Percentiles rank a stretch among this genome's conserved stretches.
Conservation (phyloP, 1,139 yeast genomes). For the Candida gigantensis region DNA sequence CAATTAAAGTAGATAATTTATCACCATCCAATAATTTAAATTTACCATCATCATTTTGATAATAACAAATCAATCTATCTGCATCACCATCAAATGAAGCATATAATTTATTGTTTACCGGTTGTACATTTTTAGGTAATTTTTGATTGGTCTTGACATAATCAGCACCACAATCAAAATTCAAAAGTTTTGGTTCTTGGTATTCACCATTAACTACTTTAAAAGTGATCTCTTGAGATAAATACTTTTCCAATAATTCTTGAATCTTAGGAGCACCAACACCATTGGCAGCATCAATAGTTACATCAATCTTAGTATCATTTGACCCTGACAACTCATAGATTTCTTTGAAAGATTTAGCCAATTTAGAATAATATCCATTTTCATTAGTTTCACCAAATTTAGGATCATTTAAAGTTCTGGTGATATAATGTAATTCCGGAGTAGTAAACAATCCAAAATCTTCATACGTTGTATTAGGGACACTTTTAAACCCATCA, state of each 20-base stretch:
- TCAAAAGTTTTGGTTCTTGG: constrained; percentile 57
- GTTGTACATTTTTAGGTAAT: constrained; percentile 63
- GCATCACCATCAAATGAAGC: constrained; percentile 98
- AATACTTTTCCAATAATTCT: constrained; percentile 45
- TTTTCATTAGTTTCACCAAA: constrained; percentile 53
- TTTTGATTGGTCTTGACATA: constrained; percentile 86
- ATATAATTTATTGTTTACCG: constrained; percentile 49
- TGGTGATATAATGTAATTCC: constrained; percentile 85
- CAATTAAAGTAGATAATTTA: constrained; percentile 83
- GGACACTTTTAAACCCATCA: constrained; percentile 60
- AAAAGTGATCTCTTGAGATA: constrained; percentile 42
- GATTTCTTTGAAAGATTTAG: constrained; percentile 39
- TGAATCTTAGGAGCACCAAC: constrained; percentile 83
- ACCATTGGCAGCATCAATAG: constrained; percentile 92
- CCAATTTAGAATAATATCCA: constrained; percentile 67
- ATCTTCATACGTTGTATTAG: constrained; percentile 50
- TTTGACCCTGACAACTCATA: constrained; percentile 21
- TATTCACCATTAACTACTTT: constrained; percentile 62
- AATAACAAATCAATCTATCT: constrained; percentile 88
- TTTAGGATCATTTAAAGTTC: constrained; percentile 63
- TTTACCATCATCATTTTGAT: constrained; percentile 42
- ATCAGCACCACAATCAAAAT: constrained; percentile 92
- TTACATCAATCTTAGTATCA: constrained; percentile 43
- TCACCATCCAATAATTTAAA: constrained; percentile 91
- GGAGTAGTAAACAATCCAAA: constrained; percentile 87